Percentiles rank a stretch among this genome's conserved stretches.
Evolutionary conservation across 371 early-diverging fungal genomes (phyloP).

Genomic region (Mucor racemosus): DNA sequence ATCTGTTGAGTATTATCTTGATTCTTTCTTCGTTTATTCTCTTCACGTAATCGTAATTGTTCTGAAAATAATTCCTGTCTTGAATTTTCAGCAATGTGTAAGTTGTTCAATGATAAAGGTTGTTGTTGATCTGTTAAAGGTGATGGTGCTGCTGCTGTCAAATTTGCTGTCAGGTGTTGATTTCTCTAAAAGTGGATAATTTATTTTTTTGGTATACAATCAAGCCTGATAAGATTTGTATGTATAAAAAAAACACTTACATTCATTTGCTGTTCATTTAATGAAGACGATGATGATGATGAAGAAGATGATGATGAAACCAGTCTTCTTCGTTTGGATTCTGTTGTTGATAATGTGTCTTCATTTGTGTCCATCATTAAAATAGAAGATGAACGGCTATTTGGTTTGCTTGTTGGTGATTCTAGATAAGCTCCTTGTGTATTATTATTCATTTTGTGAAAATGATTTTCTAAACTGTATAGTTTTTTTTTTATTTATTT

Average conservation of each 20-base stretch:
- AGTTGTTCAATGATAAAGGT: constrained; percentile 10
- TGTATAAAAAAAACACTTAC: neutral
- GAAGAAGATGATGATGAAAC: constrained; percentile 11
- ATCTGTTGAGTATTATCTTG: neutral
- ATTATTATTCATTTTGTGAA: neutral
- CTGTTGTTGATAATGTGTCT: neutral
- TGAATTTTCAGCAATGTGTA: constrained; percentile 15
- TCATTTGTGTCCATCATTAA: neutral
- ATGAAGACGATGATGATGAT: neutral
- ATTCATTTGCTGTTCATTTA: neutral
- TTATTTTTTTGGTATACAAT: neutral
- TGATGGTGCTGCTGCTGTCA: neutral
- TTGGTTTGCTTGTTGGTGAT: constrained; percentile 12
- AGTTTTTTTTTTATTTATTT: neutral
- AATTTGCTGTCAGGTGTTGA: neutral
- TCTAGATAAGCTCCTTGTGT: neutral
- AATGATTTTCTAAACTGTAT: neutral
- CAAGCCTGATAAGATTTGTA: neutral
- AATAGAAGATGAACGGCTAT: constrained; percentile 16
- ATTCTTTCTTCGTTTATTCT: constrained; percentile 3
- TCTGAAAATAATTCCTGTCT: constrained; percentile 10
- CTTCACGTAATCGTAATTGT: constrained; percentile 15
- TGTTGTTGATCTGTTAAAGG: constrained; percentile 2
- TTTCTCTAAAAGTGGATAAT: constrained; percentile 9
- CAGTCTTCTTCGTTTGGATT: constrained; percentile 18